Evolutionary conservation across 306 rosid species (phyloP).

Genomic region (Quercus berberidifolia): DNA sequence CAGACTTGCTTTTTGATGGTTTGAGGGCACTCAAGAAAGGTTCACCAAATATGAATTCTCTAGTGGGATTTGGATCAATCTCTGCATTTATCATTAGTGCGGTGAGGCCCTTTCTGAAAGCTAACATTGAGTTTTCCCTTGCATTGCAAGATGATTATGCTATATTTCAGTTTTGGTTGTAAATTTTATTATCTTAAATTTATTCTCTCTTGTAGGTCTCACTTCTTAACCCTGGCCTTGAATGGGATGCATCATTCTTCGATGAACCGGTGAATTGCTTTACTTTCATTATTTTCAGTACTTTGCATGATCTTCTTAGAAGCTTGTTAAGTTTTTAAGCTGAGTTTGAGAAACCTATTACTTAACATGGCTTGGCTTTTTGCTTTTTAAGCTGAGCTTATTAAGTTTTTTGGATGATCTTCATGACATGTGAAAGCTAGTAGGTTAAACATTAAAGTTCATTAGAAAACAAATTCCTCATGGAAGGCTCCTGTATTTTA

Average conservation of each 20-base stretch:
- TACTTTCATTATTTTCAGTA: constrained; percentile 31
- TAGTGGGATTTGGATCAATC: constrained; percentile 89
- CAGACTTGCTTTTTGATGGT: constrained; percentile 93
- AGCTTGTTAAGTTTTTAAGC: constrained; percentile 13
- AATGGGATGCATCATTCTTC: constrained; percentile 92
- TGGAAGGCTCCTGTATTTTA: constrained; percentile 46
- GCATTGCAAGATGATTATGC: constrained; percentile 9
- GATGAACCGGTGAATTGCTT: constrained; percentile 96
- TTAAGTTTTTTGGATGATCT: too few species aligned
- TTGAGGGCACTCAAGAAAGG: constrained; percentile 76
- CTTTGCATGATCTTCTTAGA: constrained; percentile 14
- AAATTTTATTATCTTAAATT: constrained; percentile 14
- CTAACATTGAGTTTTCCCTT: constrained; percentile 20
- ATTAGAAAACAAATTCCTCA: constrained; percentile 40
- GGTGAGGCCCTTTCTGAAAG: constrained; percentile 48
- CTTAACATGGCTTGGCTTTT: constrained; percentile 11
- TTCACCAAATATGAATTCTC: constrained; percentile 96
- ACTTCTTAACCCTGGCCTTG: constrained; percentile 67
- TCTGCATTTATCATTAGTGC: constrained; percentile 90
- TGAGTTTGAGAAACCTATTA: constrained; percentile 6
- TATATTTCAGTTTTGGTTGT: constrained; percentile 14
- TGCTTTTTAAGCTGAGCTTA: too few species aligned
- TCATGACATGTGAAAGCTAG: not conserved
- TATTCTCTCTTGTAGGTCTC: constrained; percentile 58
- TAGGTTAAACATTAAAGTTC: constrained; percentile 7